Conservation (phyloP, 2,329 filamentous ascomycete species). For the Aspergillus oerlinghausenensis region DNA sequence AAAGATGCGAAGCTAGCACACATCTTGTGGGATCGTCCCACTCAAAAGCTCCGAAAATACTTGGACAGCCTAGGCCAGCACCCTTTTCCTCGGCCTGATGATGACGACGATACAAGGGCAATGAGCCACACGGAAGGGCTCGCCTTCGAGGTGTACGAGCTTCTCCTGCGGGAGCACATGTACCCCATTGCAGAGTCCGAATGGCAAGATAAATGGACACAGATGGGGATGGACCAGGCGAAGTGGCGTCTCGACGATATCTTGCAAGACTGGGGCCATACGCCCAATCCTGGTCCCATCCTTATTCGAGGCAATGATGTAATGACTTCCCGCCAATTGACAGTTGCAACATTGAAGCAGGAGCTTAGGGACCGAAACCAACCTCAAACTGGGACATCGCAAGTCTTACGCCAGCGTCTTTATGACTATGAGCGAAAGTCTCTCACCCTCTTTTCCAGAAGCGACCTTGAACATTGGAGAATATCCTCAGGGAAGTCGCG, state of each 20-base stretch:
- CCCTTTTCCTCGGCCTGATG: conserved; percentile 1
- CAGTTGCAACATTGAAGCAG: conserved; percentile 7
- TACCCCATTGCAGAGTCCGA: conserved; percentile 14
- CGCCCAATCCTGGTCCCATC: background rate
- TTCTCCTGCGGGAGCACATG: conserved; percentile 19
- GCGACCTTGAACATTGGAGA: conserved; percentile 26
- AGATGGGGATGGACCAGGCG: conserved; percentile 5
- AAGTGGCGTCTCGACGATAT: conserved; percentile 15
- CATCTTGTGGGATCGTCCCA: conserved; percentile 24
- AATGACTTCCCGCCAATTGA: conserved; percentile 14
- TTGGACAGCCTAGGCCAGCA: conserved; percentile 6
- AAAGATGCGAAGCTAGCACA: conserved; percentile 24
- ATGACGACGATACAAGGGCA: background rate
- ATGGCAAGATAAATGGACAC: conserved; percentile 8
- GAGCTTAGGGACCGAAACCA: conserved; percentile 16
- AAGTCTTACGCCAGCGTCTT: conserved; percentile 18
- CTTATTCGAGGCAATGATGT: conserved; percentile 12
- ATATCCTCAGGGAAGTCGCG: conserved; percentile 7
- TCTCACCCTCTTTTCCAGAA: conserved; percentile 18
- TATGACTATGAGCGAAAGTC: conserved; percentile 15
- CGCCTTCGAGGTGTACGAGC: conserved; percentile 29
- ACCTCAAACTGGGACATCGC: conserved; percentile 4
- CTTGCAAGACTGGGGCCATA: conserved; percentile 3
- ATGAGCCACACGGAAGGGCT: conserved; percentile 16
- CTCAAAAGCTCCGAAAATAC: conserved; percentile 6